Base-by-base conservation (phyloP, 169 alveolate genomes). In the Eimeria necatrix region DNA sequence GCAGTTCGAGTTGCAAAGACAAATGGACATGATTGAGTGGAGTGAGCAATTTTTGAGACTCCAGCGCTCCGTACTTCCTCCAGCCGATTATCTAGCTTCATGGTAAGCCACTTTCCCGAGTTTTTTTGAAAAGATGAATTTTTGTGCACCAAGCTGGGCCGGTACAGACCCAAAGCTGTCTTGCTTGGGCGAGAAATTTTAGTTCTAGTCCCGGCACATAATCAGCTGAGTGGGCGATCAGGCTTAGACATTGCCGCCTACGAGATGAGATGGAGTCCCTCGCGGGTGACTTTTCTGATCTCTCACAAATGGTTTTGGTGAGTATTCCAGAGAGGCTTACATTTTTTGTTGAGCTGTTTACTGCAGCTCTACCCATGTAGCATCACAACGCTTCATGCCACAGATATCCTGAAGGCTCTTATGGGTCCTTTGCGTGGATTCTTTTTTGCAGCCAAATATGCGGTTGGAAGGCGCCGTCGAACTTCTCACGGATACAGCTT, bases 61-160 rank as follows among this genome's bases (percentile, higher is more conserved):
- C 68, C 96, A 96, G 20, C 98, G 96, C 78, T 94, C 97, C 7
- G 95, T 97, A 49, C 91, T 97, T 18, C 98, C 98, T 22, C 98
- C 98, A 10, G 98, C 98, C 41, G 98, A 97, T 84, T 97, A 96
- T 81, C 91, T 97, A 87, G 93, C 95, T 88, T 97, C 98, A 22
- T 97, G 98, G 98, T 94, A 61, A 1, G 94, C 18, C 81, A 9
- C 24, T 0, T 4, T 26, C 3, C 41, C 41, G 9, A 51, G 24
- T 18, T 20, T 0, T 70, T 24, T 32, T 3, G 6, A 26, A 14
- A 2, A 51, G 51, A 0, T 51, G 53, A 26, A 70, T 18, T 20
- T 3, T n/a, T 9, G 16, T n/a, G 4, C 81, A 70, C 14, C 24
- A 26, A 26, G 52, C 24, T 24, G 41, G 78, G 26, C 24, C 16